phyloP scores from a whole-genome alignment of 2,329 filamentous ascomycete species.

The Polychaeton citri region DNA sequence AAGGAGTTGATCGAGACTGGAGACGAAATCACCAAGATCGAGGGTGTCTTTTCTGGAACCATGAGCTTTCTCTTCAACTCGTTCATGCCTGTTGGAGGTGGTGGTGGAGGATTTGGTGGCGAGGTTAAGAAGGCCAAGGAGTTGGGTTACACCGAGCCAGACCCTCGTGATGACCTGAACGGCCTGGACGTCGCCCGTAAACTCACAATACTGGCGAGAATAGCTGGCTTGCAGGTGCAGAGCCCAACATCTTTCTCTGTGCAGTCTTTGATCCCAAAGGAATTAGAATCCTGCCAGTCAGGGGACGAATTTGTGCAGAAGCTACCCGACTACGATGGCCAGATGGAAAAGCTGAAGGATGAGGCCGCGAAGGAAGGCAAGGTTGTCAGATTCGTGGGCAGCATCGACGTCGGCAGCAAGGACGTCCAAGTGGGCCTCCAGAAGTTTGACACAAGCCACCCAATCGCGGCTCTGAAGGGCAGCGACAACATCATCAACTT shows the following conservation, averaged over 20 bases:
- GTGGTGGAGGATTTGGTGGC: constrained; percentile 73
- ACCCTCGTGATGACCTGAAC: constrained; percentile 76
- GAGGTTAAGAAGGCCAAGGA: constrained; percentile 89
- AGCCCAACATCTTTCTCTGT: constrained; percentile 84
- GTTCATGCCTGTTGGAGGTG: constrained; percentile 69
- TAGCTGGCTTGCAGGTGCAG: constrained; percentile 69
- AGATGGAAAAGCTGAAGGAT: constrained; percentile 81
- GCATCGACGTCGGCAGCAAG: constrained; percentile 70
- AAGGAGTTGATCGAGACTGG: constrained; percentile 92
- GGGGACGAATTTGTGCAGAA: constrained; percentile 77
- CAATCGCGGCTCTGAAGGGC: constrained; percentile 87
- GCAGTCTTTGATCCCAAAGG: constrained; percentile 79
- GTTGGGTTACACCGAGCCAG: constrained; percentile 82
- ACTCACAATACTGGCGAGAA: constrained; percentile 80
- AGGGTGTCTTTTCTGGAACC: constrained; percentile 94
- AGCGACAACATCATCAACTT: constrained; percentile 99
- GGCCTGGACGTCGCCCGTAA: constrained; percentile 89
- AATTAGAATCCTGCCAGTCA: constrained; percentile 62
- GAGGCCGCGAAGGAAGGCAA: constrained; percentile 78
- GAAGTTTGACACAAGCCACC: constrained; percentile 68
- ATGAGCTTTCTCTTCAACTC: constrained; percentile 98
- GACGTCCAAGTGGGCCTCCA: constrained; percentile 84
- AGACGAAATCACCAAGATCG: constrained; percentile 80
- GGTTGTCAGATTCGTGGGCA: constrained; percentile 87
- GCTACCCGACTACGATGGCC: constrained; percentile 68